phyloP scores from a whole-genome alignment of 768 basidiomycete genomes.

The Mycena epipterygia region DNA sequence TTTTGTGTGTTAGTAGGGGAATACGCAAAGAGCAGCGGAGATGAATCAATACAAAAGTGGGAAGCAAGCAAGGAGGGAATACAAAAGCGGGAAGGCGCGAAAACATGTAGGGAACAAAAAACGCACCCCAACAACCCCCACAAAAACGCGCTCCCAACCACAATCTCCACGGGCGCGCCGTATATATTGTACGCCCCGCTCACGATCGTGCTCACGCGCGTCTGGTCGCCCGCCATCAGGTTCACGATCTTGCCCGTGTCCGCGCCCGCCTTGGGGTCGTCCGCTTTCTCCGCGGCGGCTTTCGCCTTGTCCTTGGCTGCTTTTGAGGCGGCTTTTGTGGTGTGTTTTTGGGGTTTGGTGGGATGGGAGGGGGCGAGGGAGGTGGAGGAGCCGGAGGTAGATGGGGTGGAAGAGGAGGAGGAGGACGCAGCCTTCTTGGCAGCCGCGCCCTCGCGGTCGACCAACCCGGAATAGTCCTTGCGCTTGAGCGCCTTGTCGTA shows the following conservation, averaged over 20 bases:
- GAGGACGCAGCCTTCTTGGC: conserved; percentile 2
- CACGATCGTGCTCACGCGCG: conserved; percentile 49
- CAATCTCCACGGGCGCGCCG: conserved; percentile 71
- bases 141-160: conserved; percentile 68
- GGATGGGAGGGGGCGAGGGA: no score
- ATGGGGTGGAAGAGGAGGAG: neutral
- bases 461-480: conserved; percentile 85
- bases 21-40: no score
- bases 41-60: no score
- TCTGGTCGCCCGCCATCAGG: conserved; percentile 87
- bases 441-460: conserved; percentile 49
- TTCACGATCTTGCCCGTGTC: conserved; percentile 93
- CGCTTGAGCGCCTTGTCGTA: conserved; percentile 92
- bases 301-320: neutral
- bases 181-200: conserved; percentile 29
- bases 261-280: conserved; percentile 81
- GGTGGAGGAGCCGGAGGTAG: no score
- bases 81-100: neutral
- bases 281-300: conserved; percentile 44
- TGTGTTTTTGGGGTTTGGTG: neutral
- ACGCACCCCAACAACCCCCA: conserved; percentile 67
- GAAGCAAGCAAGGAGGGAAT: conserved; percentile 20
- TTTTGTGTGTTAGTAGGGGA: neutral
- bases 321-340: neutral
- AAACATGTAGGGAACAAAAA: no score